A percentile compares a stretch with the other conserved stretches of the same genome.
Evolutionary conservation across 2,329 filamentous ascomycete species (phyloP).

Genomic region (Torrubiella hemipterigena): DNA sequence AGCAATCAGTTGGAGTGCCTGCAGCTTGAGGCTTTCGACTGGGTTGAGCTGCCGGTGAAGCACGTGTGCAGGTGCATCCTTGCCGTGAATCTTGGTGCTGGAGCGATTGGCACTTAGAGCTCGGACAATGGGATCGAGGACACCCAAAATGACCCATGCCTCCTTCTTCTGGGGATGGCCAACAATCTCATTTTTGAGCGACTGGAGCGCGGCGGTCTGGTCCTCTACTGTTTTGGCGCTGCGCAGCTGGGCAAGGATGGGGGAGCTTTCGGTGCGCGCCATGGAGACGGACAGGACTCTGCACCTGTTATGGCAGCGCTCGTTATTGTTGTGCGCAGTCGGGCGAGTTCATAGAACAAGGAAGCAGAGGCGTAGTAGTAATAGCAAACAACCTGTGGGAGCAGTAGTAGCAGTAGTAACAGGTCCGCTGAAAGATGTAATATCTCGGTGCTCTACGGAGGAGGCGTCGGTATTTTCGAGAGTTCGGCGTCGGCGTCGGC

Average conservation of each 20-base stretch:
- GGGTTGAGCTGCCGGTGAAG: conserved; percentile 19
- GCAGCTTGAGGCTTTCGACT: conserved; percentile 55
- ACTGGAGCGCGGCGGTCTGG: conserved; percentile 50
- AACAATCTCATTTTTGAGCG: conserved; percentile 79
- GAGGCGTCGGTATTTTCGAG: too few species aligned
- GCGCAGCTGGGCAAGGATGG: conserved; percentile 45
- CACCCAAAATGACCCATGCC: conserved; percentile 58
- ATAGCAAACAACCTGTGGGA: too few species aligned
- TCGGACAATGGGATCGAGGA: conserved; percentile 46
- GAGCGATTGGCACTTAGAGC: conserved; percentile 27
- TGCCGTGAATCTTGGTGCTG: conserved; percentile 22
- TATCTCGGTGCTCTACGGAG: too few species aligned
- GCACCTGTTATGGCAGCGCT: too few species aligned
- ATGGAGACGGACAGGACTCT: conserved; percentile 30
- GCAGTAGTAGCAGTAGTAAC: too few species aligned
- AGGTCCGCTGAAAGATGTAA: too few species aligned
- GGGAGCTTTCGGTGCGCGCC: conserved; percentile 39
- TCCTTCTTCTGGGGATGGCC: conserved; percentile 84
- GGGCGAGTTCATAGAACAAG: too few species aligned
- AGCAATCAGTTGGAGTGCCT: conserved; percentile 73
- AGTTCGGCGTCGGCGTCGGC: too few species aligned
- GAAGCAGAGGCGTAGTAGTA: too few species aligned
- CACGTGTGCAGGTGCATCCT: conserved; percentile 25
- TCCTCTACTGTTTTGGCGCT: conserved; percentile 38
- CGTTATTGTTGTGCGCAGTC: too few species aligned